Base-by-base conservation (phyloP, 768 basidiomycete species). In the Boletus reticuloceps region DNA sequence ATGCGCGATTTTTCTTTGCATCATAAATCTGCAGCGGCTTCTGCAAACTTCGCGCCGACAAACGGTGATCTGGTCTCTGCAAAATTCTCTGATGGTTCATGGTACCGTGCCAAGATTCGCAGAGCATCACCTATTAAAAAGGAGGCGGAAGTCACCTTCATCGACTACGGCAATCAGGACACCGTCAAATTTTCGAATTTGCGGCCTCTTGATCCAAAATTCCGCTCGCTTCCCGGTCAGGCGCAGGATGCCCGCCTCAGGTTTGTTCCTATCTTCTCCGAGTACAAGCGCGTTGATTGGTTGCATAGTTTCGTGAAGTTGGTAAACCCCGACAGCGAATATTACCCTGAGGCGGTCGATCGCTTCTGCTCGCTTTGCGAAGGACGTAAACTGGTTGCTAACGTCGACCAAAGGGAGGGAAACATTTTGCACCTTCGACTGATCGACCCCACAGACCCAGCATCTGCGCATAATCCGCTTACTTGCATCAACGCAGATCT, bases 301-400 rank as follows among this genome's bases (percentile, higher is more conserved):
- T 34, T 57, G 36, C 31, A 29, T 60, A 94, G 94, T 67, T 98
- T 98, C 69, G 77, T 98, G 57, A 92, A 89, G 69, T 81, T 96
- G 36, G 84, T 86, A 19, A 83, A 84, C 17, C 74, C 83, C 10
- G 85, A 88, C 10, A 94, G 87, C 69, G 97, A 99, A 56, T 97
- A 98, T 72, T 83, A 88, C 47, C 66, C 75, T 1, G 96, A 98
- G 54, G 89, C 95, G 5, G 68, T 94, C 46, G 88, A 91, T 47
- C 86, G 91, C 47, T 98, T 98, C 85, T 84, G 87, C 25, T 71
- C 80, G 16, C 76, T 94, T 19, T 91, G 89, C 61, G 94, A 94
- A 72, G 93, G 92, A n/a, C 88, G 94, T 50, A 94, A 94, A 66
- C 80, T 98, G n/a, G 77, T 98, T 47, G 97, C 94, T n/a, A 98